phyloP scores from a whole-genome alignment of 306 rosid genomes.

The Cucurbita argyrosperma region DNA sequence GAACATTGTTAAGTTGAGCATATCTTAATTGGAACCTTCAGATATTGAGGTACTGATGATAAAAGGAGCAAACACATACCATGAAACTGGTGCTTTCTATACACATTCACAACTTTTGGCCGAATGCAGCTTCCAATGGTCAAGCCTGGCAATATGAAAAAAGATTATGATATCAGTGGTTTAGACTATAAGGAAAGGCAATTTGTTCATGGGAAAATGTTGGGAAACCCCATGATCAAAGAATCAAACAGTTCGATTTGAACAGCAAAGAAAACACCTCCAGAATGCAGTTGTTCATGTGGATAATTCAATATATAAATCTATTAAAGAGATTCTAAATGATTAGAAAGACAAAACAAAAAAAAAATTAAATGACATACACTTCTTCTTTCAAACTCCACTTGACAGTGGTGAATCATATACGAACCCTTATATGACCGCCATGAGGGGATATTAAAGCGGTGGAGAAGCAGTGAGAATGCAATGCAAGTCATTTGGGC shows the following conservation, averaged over 20 bases:
- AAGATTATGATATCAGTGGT: not conserved
- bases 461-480: not conserved
- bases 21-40: not conserved
- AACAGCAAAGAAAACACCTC: not conserved
- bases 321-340: no score
- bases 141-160: slow-evolving; percentile 23
- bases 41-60: not conserved
- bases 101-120: slow-evolving; percentile 19
- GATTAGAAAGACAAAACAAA: no score
- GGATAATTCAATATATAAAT: not conserved
- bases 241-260: not conserved
- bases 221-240: not conserved
- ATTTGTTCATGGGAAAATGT: not conserved
- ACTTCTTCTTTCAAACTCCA: not conserved
- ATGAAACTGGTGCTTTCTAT: slow-evolving; percentile 8
- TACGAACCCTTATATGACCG: not conserved
- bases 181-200: not conserved
- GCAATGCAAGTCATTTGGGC: not conserved
- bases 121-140: slow-evolving; percentile 23
- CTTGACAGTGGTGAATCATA: not conserved
- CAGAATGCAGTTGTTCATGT: not conserved
- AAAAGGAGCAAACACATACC: slow-evolving; percentile 14
- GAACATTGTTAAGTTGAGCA: not conserved
- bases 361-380: not conserved
- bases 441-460: not conserved